Base-by-base conservation (phyloP, 371 early-diverging fungal genomes). In the Syncephalis fuscata region DNA sequence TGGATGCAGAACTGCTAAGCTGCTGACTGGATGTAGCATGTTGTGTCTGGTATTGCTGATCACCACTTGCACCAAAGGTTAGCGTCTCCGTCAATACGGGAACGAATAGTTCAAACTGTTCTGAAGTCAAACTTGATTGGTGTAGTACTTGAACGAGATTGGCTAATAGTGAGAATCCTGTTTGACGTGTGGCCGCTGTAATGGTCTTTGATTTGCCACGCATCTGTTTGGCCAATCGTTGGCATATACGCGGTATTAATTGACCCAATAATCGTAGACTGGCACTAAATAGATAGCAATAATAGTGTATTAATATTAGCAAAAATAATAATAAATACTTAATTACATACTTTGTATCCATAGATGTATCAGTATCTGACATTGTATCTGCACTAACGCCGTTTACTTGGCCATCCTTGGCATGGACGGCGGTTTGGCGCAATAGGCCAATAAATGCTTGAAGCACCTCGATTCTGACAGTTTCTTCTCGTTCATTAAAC, bases 401-500 rank as follows among this genome's bases (percentile, higher is more conserved):
- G 22, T 14, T 27, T 17, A 15, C 15, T 24, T 2, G 25, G 8
- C 26, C 14, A 26, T 46, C 16, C 14, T 16, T 46, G 10, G 25
- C 15, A 25, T 27, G 27, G 16, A 32, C 36, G 8, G 27, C 27
- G 5, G 84, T 84, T 53, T 84, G 85, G 8, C 78, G 68, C 21
- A 88, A 60, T 22, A 91, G 61, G 0, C 70, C 66, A 40, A 77
- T 76, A 46, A 85, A 86, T 0, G 92, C 82, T 24, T 68, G 66
- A 7, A 94, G 58, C 10, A 92, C 66, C 55, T 92, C 93, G 7
- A 80, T 63, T 15, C 91, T 79, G 15, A 95, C 95, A 50, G 78
- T 76, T 51, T 95, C 93, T 53, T 92, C 91, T 14, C 92, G 74
- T 62, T 92, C 95, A 48, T 75, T 81, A 59, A 95, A 91, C 38